Percentiles rank a stretch among this genome's conserved stretches.
These are phyloP conservation scores for Lipomyces spencermartinsiae DNA, from an alignment of 805 yeast genomes.

Conservation along the genomic window DNA sequence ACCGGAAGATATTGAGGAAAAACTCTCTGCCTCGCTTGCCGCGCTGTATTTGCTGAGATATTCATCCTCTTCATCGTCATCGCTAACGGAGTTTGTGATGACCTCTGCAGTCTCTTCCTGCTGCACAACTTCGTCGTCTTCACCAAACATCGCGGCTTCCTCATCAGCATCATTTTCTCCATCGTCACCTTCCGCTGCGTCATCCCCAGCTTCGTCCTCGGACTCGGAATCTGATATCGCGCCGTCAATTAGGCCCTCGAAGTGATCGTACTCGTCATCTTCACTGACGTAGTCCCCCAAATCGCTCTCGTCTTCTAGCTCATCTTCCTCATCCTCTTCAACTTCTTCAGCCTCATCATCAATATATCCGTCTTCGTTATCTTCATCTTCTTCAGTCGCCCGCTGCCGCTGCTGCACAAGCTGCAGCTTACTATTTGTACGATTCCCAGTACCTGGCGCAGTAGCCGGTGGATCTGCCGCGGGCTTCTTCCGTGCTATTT, in stretches of 20 bases:
- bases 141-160: conserved; percentile 10
- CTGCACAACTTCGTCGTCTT: conserved; percentile 27
- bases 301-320: conserved; percentile 15
- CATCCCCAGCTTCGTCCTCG: conserved; percentile 32
- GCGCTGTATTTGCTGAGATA: conserved; percentile 22
- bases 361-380: conserved; percentile 45
- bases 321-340: conserved; percentile 42
- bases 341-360: conserved; percentile 48
- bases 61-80: conserved; percentile 42
- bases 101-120: conserved; percentile 47
- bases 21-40: conserved; percentile 28
- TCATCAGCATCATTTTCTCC: conserved; percentile 59
- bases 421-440: neutral
- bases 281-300: conserved; percentile 24
- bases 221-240: conserved; percentile 29
- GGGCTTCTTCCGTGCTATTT: conserved; percentile 10
- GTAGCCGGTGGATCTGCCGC: neutral
- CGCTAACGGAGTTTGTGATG: conserved; percentile 44
- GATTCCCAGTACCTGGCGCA: neutral
- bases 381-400: conserved; percentile 45
- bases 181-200: conserved; percentile 45
- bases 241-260: conserved; percentile 37
- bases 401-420: neutral
- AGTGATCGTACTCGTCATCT: conserved; percentile 32
- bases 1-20: conserved; percentile 29